These are phyloP conservation scores for Lippia alba DNA, from an alignment of 305 asterid genomes.

Conservation along the genomic window DNA sequence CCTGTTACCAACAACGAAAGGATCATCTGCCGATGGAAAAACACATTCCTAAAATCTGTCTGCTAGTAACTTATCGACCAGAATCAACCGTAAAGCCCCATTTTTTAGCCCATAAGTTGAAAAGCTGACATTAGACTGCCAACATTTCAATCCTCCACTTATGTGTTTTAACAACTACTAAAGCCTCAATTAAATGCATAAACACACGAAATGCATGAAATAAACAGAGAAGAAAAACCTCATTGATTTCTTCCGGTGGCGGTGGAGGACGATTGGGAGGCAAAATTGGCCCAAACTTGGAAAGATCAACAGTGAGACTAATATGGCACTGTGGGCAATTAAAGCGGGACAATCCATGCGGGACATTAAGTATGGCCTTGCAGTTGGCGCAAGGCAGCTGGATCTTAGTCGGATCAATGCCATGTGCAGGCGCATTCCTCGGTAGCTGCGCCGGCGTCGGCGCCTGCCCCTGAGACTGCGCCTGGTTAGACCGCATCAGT, in stretches of 20 bases:
- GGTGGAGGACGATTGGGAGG: conserved; percentile 47
- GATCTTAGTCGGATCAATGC: conserved; percentile 97
- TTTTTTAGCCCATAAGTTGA: background rate
- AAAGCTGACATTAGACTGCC: conserved; percentile 5
- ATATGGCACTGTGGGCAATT: conserved; percentile 90
- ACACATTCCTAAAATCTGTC: background rate
- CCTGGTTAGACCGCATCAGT: conserved; percentile 57
- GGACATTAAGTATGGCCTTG: conserved; percentile 92
- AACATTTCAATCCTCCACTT: conserved; percentile 25
- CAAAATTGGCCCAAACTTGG: conserved; percentile 59
- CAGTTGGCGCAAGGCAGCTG: conserved; percentile 94
- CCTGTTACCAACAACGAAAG: background rate
- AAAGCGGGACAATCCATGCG: conserved; percentile 84
- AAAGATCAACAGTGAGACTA: conserved; percentile 76
- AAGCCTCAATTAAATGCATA: conserved; percentile 5
- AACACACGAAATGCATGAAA: background rate
- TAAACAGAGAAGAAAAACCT: conserved; percentile 45
- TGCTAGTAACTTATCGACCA: conserved; percentile 20
- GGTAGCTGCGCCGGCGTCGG: conserved; percentile 44
- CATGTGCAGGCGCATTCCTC: conserved; percentile 68
- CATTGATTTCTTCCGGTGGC: conserved; percentile 81
- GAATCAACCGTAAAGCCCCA: conserved; percentile 8
- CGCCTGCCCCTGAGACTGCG: conserved; percentile 43
- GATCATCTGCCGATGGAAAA: conserved; percentile 6
- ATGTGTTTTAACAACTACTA: conserved; percentile 6